Evolutionary conservation across 2,329 filamentous ascomycete genomes (phyloP), one percentile per base, ranked within the genome.

Genomic region (Cadophora sp.): DNA sequence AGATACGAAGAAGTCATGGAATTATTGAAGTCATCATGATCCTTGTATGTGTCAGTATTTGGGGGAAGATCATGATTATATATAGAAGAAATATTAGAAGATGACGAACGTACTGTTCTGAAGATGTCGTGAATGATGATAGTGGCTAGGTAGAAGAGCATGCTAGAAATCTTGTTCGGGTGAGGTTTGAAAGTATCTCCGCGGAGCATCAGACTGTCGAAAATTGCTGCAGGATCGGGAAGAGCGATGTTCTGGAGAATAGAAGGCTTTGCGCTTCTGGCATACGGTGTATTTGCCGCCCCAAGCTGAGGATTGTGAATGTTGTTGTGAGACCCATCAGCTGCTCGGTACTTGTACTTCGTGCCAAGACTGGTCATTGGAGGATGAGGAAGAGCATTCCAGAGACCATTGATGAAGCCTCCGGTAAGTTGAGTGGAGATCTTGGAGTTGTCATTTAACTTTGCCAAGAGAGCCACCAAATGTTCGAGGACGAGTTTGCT

Each of bases 401-500:
- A 94, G 0, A 94, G 83, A 78, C 89, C 83, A 62, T 87, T 84
- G 62, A 94, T 83, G 74, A 94, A 91, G 56, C 80, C 79, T 73
- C 91, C 89, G 9, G 91, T 93, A 59, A 94, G 81, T 31, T 72
- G 68, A 60, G 73, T 72, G 26, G 73, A 68, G 27, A 77, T 48
- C 65, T 74, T 73, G 0, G 77, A 77, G 14, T 71, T 65, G 9
- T 73, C 69, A 34, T 74, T 72, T 31, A 78, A 67, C 59, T 76
- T 76, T 50, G 75, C 69, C n/a, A 79, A 63, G 9, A 76, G 67
- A 16, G 69, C 65, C 69, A 93, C 92, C 5, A 91, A 84, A 8
- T 87, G 83, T 78, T 93, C 91, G 88, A 93, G 92, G 55, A 93
- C 82, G 83, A 92, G 91, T 1, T 89, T 91, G 80, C 91, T 92